Evolutionary conservation across 176 grass and related monocot genomes (phyloP), one percentile per base, ranked within the genome.

Genomic region (Paspalum vaginatum): DNA sequence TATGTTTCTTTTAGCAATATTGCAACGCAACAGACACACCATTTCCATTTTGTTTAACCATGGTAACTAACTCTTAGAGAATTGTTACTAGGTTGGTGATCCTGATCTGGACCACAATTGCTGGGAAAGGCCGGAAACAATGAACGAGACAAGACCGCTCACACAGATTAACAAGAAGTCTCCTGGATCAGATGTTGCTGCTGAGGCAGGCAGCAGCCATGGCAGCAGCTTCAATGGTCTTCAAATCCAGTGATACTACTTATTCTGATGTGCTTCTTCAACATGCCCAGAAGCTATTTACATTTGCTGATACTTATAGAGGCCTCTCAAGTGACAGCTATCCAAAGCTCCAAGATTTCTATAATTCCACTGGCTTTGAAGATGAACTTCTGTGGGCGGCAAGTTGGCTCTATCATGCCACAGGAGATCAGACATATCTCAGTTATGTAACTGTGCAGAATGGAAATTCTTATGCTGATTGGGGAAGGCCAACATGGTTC

Each of bases 371-470:
- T 53, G 53, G 90, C 26, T 95, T 83, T 91, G 26, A 63, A 40
- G 96, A 99, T 61, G 96, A 99, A 58, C 92, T 99, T 50, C 69
- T 99, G 8, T 99, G 96, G 96, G 96, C 88, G 48, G 96, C 96
- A n/a, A 85, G 90, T 66, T 99, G 96, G 96, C 91, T 99, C 81
- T 99, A 99, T 84, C 96, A 99, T 79, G 96, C 96, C 46, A 99
- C 96, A 77, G 93, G 92, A 77, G 96, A 99, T 79, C 75, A 87
- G 69, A 92, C 79, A 48, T 99, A 99, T 85, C 89, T 99, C 68
- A 95, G 88, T 67, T 99, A 99, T 79, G 96, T 91, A 39, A 95
- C 96, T 24, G 92, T 93, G 5, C 55, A 93, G 76, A 90, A 99
- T 80, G 96, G 96, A 71, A 51, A 95, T 63, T 47, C 26, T 86